Evolutionary conservation across 257 asterid species (phyloP), one percentile per base, ranked within the genome.

Genomic region (Solanum sejunctum): DNA sequence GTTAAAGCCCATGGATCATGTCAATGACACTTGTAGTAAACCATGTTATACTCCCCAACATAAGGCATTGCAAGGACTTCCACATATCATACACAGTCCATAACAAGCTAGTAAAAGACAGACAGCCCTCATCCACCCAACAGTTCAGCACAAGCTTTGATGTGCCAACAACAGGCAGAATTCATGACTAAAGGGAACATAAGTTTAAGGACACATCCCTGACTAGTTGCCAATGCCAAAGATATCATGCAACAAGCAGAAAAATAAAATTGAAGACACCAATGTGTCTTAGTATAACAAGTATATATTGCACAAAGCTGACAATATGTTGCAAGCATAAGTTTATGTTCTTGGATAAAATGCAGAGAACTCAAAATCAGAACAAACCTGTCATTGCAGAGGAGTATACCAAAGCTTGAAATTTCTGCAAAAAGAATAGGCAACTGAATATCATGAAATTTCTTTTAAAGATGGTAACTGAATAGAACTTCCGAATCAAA

Each of bases 331-430:
- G 28, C 80, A 71, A 32, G 28, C 69, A 41, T 67, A 64, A 51
- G 20, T 51, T 69, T 16, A 67, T 2, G 39, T 63, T 28, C 28
- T n/a, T 51, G 64, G 43, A 63, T 26, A 80, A 60, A 41, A n/a
- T 51, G 54, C 64, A n/a, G 79, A 51, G 72, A 26, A 58, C 54
- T 26, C 78, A 61, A 43, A 32, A 3, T 8, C 43, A 2, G 8
- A n/a, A 60, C 16, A 67, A 84, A 95, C 98, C 97, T 91, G 96
- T 87, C 93, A 93, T 86, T 88, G 95, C 96, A 66, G 92, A 90
- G 28, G 91, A 89, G 57, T 72, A 75, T 15, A 91, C 72, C 86
- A 87, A 84, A 66, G 91, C 92, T 85, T 89, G 88, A 83, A 89
- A 85, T 91, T 90, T 96, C 98, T 96, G 95, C 93, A 91, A 10